Conservation (phyloP, 805 yeast genomes). For the Yueomyces sp. region DNA sequence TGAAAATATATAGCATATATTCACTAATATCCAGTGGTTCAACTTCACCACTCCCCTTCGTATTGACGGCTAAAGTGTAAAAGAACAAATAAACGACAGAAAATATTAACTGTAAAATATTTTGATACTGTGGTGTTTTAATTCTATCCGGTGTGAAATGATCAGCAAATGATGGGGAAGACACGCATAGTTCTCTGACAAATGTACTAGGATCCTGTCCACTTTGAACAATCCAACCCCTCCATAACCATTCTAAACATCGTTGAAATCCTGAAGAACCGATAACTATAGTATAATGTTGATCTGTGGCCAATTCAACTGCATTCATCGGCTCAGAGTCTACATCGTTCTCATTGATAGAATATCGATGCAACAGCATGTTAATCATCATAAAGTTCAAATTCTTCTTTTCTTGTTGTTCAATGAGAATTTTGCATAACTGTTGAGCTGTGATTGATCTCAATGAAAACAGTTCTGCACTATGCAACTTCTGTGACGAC, state of each 20-base stretch:
- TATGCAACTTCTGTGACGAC: conserved; percentile 46
- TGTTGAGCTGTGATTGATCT: conserved; percentile 62
- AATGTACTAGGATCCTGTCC: conserved; percentile 56
- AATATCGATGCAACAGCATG: conserved; percentile 64
- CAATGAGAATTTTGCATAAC: conserved; percentile 59
- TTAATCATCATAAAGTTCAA: conserved; percentile 41
- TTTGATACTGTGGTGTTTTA: conserved; percentile 77
- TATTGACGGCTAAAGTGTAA: conserved; percentile 51
- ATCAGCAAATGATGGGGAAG: conserved; percentile 36
- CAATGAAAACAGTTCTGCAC: conserved; percentile 46
- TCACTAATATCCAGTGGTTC: conserved; percentile 36
- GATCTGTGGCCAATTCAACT: conserved; percentile 73
- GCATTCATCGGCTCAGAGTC: conserved; percentile 62
- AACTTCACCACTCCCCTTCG: conserved; percentile 28
- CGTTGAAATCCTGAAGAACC: conserved; percentile 75
- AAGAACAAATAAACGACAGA: conserved; percentile 49
- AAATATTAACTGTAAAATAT: conserved; percentile 52
- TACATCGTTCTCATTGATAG: conserved; percentile 46
- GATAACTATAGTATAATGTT: conserved; percentile 66
- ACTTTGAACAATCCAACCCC: conserved; percentile 83
- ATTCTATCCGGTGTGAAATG: conserved; percentile 78
- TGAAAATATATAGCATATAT: conserved; percentile 45
- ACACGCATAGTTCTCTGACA: conserved; percentile 46
- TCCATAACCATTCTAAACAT: conserved; percentile 82
- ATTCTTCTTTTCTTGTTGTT: conserved; percentile 40